Percentiles rank a stretch among this genome's conserved stretches.
Conservation (phyloP, 2,329 filamentous ascomycete species). For the Teratosphaeria gauchensis region DNA sequence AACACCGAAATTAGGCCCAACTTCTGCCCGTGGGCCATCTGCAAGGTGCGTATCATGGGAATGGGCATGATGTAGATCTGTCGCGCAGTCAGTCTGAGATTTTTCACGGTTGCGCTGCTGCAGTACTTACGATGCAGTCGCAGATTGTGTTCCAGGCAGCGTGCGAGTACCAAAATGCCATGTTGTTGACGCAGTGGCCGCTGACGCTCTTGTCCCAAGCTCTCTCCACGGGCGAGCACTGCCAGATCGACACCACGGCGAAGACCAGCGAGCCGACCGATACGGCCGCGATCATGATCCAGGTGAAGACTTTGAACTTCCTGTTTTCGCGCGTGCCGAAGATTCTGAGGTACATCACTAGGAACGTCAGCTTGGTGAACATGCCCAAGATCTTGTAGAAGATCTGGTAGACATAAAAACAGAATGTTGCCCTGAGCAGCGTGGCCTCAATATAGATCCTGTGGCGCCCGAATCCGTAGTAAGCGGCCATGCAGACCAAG, state of each 20-base stretch:
- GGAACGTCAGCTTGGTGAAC: conserved; percentile 20
- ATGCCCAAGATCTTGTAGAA: conserved; percentile 18
- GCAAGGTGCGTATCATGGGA: conserved; percentile 16
- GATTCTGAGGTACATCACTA: conserved; percentile 16
- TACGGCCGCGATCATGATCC: conserved; percentile 8
- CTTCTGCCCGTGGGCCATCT: conserved; percentile 13
- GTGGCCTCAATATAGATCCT: conserved; percentile 7
- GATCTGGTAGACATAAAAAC: conserved; percentile 21
- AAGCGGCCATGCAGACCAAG: conserved; percentile 11
- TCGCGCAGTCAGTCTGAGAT: not conserved
- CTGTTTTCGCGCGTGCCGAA: conserved; percentile 7
- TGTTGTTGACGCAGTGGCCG: conserved; percentile 14
- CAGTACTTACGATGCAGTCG: conserved; percentile 16
- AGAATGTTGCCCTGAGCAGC: conserved; percentile 11
- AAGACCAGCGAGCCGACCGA: conserved; percentile 14
- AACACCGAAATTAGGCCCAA: conserved; percentile 16
- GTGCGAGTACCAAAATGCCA: conserved; percentile 19
- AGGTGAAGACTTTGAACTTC: conserved; percentile 4
- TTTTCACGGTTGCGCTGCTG: not conserved
- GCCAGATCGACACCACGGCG: conserved; percentile 15
- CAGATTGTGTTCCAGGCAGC: conserved; percentile 19
- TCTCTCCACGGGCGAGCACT: conserved; percentile 14
- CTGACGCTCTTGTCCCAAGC: conserved; percentile 12
- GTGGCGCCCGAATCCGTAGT: conserved; percentile 19
- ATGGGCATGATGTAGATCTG: conserved; percentile 22